Evolutionary conservation across 768 basidiomycete genomes (phyloP).

Genomic region (Harrya chromipes): DNA sequence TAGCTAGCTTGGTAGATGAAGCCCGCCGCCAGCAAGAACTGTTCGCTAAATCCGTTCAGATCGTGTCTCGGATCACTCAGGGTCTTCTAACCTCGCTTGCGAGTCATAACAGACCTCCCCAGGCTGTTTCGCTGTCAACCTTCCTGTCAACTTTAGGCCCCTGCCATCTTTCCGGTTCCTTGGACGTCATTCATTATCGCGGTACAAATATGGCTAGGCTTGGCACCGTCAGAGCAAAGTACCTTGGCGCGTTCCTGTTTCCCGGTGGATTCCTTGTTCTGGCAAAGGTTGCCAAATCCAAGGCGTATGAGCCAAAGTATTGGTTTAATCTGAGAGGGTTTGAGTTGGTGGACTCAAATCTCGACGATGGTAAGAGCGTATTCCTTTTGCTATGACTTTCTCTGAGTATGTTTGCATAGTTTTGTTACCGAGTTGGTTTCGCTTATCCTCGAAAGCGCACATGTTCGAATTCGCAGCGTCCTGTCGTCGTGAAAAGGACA

Average conservation of each 20-base stretch:
- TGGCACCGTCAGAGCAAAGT: conserved; percentile 70
- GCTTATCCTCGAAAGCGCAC: conserved; percentile 64
- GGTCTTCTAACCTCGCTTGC: conserved; percentile 29
- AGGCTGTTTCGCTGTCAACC: conserved; percentile 43
- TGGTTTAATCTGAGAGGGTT: conserved; percentile 83
- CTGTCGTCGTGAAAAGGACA: conserved; percentile 77
- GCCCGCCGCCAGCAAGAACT: conserved; percentile 68
- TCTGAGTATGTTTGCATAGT: conserved; percentile 41
- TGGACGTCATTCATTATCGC: conserved; percentile 82
- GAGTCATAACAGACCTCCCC: conserved; percentile 28
- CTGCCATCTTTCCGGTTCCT: conserved; percentile 76
- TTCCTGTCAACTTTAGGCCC: conserved; percentile 75
- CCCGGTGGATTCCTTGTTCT: conserved; percentile 81
- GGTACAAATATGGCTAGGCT: conserved; percentile 40
- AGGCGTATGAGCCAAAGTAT: conserved; percentile 79
- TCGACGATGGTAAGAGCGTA: conserved; percentile 70
- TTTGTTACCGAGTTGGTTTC: conserved; percentile 78
- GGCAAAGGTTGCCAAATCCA: conserved; percentile 80
- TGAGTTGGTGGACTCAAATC: conserved; percentile 63
- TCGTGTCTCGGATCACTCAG: conserved; percentile 61
- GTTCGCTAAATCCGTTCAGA: conserved; percentile 61
- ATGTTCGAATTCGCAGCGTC: conserved; percentile 85
- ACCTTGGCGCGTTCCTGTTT: conserved; percentile 89
- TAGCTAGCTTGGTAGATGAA: conserved; percentile 77
- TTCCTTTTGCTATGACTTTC: neutral